Conservation (phyloP, 768 basidiomycete species). For the Fomitopsis serialis region DNA sequence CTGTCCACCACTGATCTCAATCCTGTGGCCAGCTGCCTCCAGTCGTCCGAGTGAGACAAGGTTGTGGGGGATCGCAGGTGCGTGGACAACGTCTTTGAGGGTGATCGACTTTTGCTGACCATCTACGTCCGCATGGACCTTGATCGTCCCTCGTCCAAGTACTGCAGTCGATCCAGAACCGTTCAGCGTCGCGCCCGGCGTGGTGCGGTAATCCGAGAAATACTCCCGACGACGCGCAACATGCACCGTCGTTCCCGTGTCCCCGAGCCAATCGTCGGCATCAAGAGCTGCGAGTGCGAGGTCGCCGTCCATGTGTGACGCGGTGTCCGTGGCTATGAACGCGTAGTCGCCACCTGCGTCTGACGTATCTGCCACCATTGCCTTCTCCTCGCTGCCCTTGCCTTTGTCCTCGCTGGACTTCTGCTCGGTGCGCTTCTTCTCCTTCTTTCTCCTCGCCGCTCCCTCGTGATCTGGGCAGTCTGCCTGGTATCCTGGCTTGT, state of each 20-base stretch:
- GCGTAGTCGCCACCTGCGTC: not conserved
- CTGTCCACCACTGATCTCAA: conserved; percentile 1
- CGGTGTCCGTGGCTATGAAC: conserved; percentile 1
- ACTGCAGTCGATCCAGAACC: conserved; percentile 11
- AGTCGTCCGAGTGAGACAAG: conserved; percentile 10
- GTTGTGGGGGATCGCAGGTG: conserved; percentile 11
- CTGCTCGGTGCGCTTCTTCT: not conserved
- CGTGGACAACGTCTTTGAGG: conserved; percentile 7
- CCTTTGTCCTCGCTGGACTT: not conserved
- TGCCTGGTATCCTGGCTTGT: conserved; percentile 2
- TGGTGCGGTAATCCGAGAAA: conserved; percentile 6
- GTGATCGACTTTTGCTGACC: not conserved
- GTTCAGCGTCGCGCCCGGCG: conserved; percentile 2
- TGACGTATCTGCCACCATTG: not conserved
- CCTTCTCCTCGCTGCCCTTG: not conserved
- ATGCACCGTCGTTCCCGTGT: conserved; percentile 7
- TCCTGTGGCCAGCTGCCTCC: conserved; percentile 1
- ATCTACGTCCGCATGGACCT: not conserved
- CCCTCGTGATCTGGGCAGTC: conserved; percentile 8
- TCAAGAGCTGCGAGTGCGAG: not conserved
- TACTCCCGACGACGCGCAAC: not conserved
- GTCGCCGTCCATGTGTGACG: not conserved
- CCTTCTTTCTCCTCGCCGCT: not conserved
- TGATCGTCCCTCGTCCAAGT: conserved; percentile 10
- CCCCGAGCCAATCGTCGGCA: conserved; percentile 11